Percentiles rank a stretch among this genome's conserved stretches.
Evolutionary conservation across 768 basidiomycete species (phyloP).

Genomic region (Serendipita sp.): DNA sequence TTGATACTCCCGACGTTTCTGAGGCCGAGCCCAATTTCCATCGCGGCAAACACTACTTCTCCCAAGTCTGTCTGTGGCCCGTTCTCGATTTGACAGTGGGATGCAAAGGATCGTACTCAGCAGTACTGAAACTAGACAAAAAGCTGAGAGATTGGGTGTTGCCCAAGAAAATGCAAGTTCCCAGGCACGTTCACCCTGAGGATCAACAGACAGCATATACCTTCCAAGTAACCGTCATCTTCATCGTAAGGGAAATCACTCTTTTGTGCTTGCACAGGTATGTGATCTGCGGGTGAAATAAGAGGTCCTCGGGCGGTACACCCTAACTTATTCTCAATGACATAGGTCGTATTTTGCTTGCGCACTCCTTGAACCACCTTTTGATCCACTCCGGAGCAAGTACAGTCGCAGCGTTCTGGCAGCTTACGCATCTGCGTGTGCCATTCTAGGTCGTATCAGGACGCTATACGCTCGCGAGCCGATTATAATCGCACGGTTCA

Average conservation of each 20-base stretch:
- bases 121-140: constrained; percentile 11
- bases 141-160: constrained; percentile 10
- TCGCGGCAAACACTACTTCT: constrained; percentile 1
- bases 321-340: too few relatives aligned
- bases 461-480: constrained; percentile 36
- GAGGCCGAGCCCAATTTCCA: not conserved
- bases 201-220: constrained; percentile 6
- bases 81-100: not conserved
- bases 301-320: not conserved
- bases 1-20: not conserved
- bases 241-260: not conserved
- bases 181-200: constrained; percentile 4
- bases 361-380: constrained; percentile 45
- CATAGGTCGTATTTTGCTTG: constrained; percentile 53
- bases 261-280: not conserved
- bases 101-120: constrained; percentile 8
- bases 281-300: not conserved
- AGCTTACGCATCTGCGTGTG: constrained; percentile 49
- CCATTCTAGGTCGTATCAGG: constrained; percentile 33
- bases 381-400: constrained; percentile 50
- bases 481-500: constrained; percentile 43
- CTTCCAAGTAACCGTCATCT: constrained; percentile 5
- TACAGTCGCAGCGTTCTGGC: constrained; percentile 53
- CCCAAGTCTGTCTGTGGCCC: constrained; percentile 1
- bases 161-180: constrained; percentile 8